Base-by-base conservation (phyloP, 2,329 filamentous ascomycete species). In the Bretziella fagacearum region DNA sequence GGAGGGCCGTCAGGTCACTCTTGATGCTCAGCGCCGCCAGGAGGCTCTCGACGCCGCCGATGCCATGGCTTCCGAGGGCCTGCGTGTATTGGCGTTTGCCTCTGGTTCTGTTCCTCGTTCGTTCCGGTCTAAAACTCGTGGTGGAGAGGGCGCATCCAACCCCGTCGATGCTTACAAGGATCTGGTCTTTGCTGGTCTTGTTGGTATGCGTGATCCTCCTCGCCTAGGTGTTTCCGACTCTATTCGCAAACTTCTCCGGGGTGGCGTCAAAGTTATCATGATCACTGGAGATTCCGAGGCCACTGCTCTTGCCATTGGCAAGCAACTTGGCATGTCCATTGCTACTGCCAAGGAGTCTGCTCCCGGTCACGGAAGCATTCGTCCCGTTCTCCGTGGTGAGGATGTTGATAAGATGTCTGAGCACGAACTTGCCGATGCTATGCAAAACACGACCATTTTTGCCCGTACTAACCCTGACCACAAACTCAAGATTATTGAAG, bases 261-360 rank as follows among this genome's bases (percentile, higher is more conserved):
- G 91, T 46, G 89, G 89, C 32, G 91, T 98, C 52, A 91, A 86
- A 61, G 84, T 98, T 41, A 93, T 98, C 55, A 98, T 98, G 91
- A 96, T 98, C 54, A 98, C 91, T 7, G 91, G 91, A 50, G 91
- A 98, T 61, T 85, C 91, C 13, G 86, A 96, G 60, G 85, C 85
- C 1, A 98, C 91, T 2, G 91, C 91, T 2, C 70, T 95, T 39
- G 91, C 91, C 0, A 96, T 98, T 59, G 91, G 84, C 25, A 84
- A 75, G 62, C 89, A 94, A 58, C 71, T 98, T n/a, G 91, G 91
- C 33, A 98, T 98, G 84, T 77, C 79, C 2, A 75, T 96, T 48
- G 73, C 70, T 8, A 61, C 63, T 46, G 66, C 66, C 53, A 72
- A 63, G 51, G 71, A 63, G 52, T 69, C 69, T 56, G 36, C 49